These are phyloP conservation scores for Tilletia indica DNA, from an alignment of 1,284 basidiomycete genomes.

Conservation along the genomic window DNA sequence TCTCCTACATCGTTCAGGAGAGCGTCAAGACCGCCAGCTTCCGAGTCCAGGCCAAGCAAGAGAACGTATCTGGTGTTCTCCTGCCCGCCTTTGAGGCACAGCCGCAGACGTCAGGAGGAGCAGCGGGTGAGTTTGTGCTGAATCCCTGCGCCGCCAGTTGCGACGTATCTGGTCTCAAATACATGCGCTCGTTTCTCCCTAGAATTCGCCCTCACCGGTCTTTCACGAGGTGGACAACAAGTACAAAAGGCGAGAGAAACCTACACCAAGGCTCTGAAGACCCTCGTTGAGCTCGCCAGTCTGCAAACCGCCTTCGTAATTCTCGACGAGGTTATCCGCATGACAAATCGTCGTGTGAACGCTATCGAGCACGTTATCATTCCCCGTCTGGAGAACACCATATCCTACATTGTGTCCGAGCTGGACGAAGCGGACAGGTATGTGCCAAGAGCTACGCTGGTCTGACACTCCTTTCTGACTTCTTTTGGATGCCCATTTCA, in stretches of 20 bases:
- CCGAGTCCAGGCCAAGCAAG: constrained; percentile 89
- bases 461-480: not conserved
- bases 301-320: constrained; percentile 94
- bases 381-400: constrained; percentile 91
- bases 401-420: constrained; percentile 63
- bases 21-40: constrained; percentile 73
- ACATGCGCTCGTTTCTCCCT: not conserved
- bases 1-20: constrained; percentile 70
- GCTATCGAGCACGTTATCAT: constrained; percentile 98
- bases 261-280: constrained; percentile 94
- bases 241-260: constrained; percentile 89
- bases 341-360: constrained; percentile 96
- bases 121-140: constrained; percentile 1
- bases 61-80: constrained; percentile 98
- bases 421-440: constrained; percentile 53
- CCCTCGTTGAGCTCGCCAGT: constrained; percentile 93
- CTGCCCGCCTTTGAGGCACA: constrained; percentile 76
- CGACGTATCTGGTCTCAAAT: not conserved
- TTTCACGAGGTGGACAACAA: constrained; percentile 95
- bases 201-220: constrained; percentile 95
- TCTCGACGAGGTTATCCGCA: constrained; percentile 96
- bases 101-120: not conserved
- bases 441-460: constrained; percentile 7
- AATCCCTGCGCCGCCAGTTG: not conserved
- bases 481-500: not conserved